These are phyloP conservation scores for Lactarius tabidus DNA, from an alignment of 768 basidiomycete species.

Conservation along the genomic window DNA sequence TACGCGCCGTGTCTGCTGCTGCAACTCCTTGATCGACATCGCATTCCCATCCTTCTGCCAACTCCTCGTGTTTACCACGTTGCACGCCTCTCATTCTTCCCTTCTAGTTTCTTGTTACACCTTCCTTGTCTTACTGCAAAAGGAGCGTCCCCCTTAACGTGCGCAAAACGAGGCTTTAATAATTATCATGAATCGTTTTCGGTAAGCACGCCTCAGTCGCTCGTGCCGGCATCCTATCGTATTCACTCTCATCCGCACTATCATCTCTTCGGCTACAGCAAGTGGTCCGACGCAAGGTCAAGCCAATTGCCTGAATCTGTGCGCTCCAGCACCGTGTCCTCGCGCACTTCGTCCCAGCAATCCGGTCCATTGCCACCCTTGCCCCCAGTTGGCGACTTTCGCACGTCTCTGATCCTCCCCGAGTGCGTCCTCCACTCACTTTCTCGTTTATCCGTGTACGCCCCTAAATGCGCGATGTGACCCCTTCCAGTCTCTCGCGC, in stretches of 20 bases:
- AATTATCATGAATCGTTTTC: constrained; percentile 69
- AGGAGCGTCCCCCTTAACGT: constrained; percentile 46
- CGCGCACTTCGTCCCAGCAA: constrained; percentile 20
- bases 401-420: constrained; percentile 81
- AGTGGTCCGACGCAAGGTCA: constrained; percentile 70
- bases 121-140: constrained; percentile 24
- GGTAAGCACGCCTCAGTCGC: constrained; percentile 47
- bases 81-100: constrained; percentile 43
- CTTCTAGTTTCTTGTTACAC: constrained; percentile 29
- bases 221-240: constrained; percentile 19
- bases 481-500: constrained; percentile 59
- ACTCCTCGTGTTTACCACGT: constrained; percentile 76
- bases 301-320: constrained; percentile 37
- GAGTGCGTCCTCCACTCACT: constrained; percentile 51
- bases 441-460: background rate
- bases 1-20: background rate
- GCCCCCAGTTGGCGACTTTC: constrained; percentile 71
- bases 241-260: constrained; percentile 22
- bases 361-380: constrained; percentile 50
- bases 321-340: constrained; percentile 25
- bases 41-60: constrained; percentile 27
- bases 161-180: constrained; percentile 55
- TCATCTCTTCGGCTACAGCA: constrained; percentile 44
- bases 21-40: background rate
- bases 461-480: constrained; percentile 8